Evolutionary conservation across 2,329 filamentous ascomycete species (phyloP).

Genomic region (Aspergillus tanneri): DNA sequence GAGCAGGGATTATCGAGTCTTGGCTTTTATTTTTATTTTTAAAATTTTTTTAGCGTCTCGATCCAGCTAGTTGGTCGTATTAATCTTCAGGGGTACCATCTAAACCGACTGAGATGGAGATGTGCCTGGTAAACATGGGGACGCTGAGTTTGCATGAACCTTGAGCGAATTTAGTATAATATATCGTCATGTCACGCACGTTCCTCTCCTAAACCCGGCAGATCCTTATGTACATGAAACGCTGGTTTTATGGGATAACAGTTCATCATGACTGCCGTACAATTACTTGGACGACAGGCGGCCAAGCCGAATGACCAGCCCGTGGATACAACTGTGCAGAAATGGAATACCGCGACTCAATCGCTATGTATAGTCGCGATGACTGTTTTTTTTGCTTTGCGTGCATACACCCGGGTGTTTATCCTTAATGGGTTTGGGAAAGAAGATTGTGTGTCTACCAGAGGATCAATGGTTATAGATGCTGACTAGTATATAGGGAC

Average conservation of each 20-base stretch:
- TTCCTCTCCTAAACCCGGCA: not conserved
- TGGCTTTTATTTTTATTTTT: too few species aligned
- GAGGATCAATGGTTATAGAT: not conserved
- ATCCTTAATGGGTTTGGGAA: constrained; percentile 24
- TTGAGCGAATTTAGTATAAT: not conserved
- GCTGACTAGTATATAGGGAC: constrained; percentile 14
- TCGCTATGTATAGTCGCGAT: constrained; percentile 28
- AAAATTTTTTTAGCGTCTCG: too few species aligned
- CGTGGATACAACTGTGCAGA: constrained; percentile 24
- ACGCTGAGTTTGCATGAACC: not conserved
- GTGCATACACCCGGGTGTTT: constrained; percentile 25
- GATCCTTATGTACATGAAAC: too few species aligned
- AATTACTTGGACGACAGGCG: constrained; percentile 11
- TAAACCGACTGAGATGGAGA: too few species aligned
- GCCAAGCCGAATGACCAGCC: constrained; percentile 1
- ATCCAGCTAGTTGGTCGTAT: not conserved
- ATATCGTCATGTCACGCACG: not conserved
- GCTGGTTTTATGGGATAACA: not conserved
- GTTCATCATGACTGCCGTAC: constrained; percentile 7
- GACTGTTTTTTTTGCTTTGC: constrained; percentile 26
- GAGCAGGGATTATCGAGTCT: not conserved
- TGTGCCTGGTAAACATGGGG: not conserved
- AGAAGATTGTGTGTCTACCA: constrained; percentile 28
- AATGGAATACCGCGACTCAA: constrained; percentile 28
- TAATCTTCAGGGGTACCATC: not conserved